Conservation (phyloP, 257 asterid genomes). For the Galeopsis tetrahit region DNA sequence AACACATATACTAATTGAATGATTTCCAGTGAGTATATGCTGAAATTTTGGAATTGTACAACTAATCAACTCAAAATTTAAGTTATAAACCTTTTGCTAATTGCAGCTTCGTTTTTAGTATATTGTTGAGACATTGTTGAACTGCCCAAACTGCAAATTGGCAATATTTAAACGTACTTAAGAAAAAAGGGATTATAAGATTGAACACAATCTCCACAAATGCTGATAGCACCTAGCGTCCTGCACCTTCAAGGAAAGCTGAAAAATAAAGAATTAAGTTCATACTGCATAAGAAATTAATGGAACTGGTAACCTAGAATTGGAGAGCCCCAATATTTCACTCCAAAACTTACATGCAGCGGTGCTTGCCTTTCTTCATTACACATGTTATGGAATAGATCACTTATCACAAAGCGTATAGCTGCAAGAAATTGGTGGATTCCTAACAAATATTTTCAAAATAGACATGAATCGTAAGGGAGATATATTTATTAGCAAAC, state of each 20-base stretch:
- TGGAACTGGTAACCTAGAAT: not conserved
- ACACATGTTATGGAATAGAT: slow-evolving; percentile 90
- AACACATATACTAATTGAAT: too few species aligned
- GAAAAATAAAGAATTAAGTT: slow-evolving; percentile 29
- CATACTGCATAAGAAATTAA: slow-evolving; percentile 17
- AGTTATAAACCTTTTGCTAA: too few species aligned
- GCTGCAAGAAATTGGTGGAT: slow-evolving; percentile 52
- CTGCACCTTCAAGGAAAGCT: slow-evolving; percentile 86
- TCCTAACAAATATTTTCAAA: not conserved
- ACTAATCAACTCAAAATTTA: too few species aligned
- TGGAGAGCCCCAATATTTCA: slow-evolving; percentile 20
- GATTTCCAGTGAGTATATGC: too few species aligned
- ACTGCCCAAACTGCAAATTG: too few species aligned
- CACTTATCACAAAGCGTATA: slow-evolving; percentile 92
- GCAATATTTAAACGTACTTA: too few species aligned
- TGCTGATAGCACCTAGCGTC: slow-evolving; percentile 89
- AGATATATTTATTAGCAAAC: not conserved
- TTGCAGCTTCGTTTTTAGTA: too few species aligned
- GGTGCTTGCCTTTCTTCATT: slow-evolving; percentile 91
- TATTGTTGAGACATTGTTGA: too few species aligned
- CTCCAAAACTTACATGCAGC: slow-evolving; percentile 79
- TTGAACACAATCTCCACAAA: slow-evolving; percentile 95
- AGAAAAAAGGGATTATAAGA: too few species aligned
- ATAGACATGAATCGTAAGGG: not conserved
- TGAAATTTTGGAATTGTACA: too few species aligned